Conservation (phyloP, 2,329 filamentous ascomycete species). For the Mariannaea sp. region DNA sequence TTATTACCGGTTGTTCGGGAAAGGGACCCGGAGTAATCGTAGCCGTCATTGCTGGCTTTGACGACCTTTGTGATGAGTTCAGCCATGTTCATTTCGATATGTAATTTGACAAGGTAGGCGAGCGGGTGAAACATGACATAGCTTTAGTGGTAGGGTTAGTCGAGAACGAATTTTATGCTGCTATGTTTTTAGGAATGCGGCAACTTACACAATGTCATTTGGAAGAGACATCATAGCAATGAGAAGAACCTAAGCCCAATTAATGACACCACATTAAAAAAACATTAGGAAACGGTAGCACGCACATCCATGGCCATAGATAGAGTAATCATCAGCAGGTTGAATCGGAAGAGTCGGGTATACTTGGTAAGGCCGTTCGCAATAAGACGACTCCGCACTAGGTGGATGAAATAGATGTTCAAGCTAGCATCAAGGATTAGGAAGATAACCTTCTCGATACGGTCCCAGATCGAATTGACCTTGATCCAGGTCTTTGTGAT, state of each 20-base stretch:
- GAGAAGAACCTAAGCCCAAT: slow-evolving; percentile 28
- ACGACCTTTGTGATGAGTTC: slow-evolving; percentile 52
- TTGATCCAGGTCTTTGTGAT: slow-evolving; percentile 46
- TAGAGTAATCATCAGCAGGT: slow-evolving; percentile 39
- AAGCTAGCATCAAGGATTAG: slow-evolving; percentile 53
- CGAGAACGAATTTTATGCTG: fast-evolving
- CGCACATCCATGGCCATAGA: slow-evolving; percentile 40
- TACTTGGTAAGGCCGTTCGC: slow-evolving; percentile 56
- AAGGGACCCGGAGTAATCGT: slow-evolving; percentile 33
- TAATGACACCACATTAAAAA: background rate
- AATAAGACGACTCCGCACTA: slow-evolving; percentile 52
- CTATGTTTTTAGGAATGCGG: too few relatives aligned
- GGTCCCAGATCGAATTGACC: slow-evolving; percentile 59
- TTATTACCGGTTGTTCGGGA: slow-evolving; percentile 27
- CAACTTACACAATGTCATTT: slow-evolving; percentile 39
- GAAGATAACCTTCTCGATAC: slow-evolving; percentile 57
- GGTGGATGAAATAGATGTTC: slow-evolving; percentile 57
- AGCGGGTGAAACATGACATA: slow-evolving; percentile 56
- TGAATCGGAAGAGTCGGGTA: slow-evolving; percentile 47
- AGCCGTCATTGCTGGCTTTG: slow-evolving; percentile 32
- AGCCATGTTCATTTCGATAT: slow-evolving; percentile 60
- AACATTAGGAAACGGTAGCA: fast-evolving
- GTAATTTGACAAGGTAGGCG: slow-evolving; percentile 57
- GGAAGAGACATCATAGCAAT: slow-evolving; percentile 41
- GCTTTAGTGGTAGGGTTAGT: slow-evolving; percentile 25